A percentile compares a stretch with the other conserved stretches of the same genome.
Conservation (phyloP, 2,329 filamentous ascomycete genomes). For the Aureobasidium sp. region DNA sequence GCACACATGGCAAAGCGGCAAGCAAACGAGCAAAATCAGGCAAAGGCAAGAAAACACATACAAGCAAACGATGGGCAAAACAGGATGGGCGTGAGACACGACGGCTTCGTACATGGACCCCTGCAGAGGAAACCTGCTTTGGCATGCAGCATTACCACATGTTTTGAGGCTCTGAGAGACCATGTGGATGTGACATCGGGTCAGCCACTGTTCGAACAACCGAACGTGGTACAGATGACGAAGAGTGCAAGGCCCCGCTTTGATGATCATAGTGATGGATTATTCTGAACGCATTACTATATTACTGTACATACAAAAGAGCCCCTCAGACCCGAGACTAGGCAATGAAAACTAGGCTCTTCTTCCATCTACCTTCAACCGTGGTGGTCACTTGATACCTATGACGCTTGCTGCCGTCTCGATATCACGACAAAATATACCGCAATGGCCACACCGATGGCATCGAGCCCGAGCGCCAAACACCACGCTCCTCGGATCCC, state of each 20-base stretch:
- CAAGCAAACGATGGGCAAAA: not conserved
- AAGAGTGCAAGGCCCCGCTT: not conserved
- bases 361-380: too few species aligned
- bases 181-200: not conserved
- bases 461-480: constrained; percentile 6
- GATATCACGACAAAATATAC: constrained; percentile 10
- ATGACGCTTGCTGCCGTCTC: not conserved
- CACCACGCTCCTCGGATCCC: constrained; percentile 8
- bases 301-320: too few species aligned
- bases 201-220: not conserved
- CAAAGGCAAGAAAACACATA: not conserved
- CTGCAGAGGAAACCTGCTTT: not conserved
- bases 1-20: not conserved
- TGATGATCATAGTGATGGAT: not conserved
- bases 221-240: not conserved
- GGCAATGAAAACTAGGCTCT: too few species aligned
- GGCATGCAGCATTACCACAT: not conserved
- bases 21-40: not conserved
- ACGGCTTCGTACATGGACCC: not conserved
- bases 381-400: not conserved
- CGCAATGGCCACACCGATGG: constrained; percentile 6
- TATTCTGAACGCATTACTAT: too few species aligned
- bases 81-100: not conserved
- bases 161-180: not conserved
- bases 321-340: too few species aligned